Base-by-base conservation (phyloP, 257 asterid species). In the Knoxia roxburghii region DNA sequence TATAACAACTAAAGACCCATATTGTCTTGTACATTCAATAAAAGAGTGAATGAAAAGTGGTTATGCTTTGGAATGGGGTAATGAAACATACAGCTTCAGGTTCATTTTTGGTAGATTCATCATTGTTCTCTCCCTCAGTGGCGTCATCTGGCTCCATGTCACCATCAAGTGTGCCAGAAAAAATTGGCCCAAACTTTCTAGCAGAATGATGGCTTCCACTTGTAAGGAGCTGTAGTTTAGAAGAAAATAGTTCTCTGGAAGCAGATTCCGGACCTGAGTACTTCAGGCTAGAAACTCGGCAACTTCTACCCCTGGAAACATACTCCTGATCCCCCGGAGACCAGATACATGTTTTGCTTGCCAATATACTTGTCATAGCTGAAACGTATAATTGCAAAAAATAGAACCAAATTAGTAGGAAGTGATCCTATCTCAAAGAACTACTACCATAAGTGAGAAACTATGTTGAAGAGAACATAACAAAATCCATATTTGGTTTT, bases 331-430 rank as follows among this genome's bases (percentile, higher is more conserved):
- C 77, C 7, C 80, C 76, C 50, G 75, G 75, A 55, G 81, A 76
- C 78, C 81, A 69, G 52, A 77, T 63, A 39, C 86, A 78, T 70
- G 83, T 86, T 58, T 79, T 79, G 83, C 85, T 75, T 27, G 82
- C 84, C 35, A 88, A 73, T 69, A 84, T 81, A 77, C 82, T 80
- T 66, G 89, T 75, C 97, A 86, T 89, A 43, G 61, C 69, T 65
- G 72, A 65, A 48, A 32, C 27, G 23, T 35, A 1, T 1, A 55
- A 35, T 23, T 35, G 7, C 14, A 62, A 52, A 24, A 53, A 61
- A n/a, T 39, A 61, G 14, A 61, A 27, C 14, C 60, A 39, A 39
- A 32, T 53, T 27, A 62, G 35, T 20, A 56, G 48, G 63, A 59
- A 40, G 30, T 10, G 13, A 32, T 23, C 15, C 35, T 7, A 43